Conservation (phyloP, 2,329 filamentous ascomycete species). For the Sclerotinia subarctica region DNA sequence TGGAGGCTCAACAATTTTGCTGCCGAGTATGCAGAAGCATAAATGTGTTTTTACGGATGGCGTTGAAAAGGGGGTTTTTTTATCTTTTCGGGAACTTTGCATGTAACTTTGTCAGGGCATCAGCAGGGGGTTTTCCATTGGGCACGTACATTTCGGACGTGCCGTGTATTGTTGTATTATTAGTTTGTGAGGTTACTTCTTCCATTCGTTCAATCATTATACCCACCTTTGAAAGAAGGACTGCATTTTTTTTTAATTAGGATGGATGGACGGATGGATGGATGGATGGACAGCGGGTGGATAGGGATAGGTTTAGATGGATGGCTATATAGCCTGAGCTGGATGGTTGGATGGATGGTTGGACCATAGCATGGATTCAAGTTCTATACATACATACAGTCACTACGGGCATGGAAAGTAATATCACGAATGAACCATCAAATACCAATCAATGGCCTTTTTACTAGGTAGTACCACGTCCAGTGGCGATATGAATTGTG, state of each 20-base stretch:
- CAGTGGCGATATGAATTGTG: not conserved
- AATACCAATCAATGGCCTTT: not conserved
- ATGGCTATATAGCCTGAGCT: not conserved
- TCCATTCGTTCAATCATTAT: slow-evolving; percentile 11
- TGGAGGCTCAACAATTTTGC: not conserved
- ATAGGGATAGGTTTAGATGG: slow-evolving; percentile 8
- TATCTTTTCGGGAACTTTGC: not conserved
- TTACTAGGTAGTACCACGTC: not conserved
- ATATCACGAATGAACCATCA: not conserved
- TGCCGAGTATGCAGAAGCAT: slow-evolving; percentile 7
- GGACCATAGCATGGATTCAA: slow-evolving; percentile 1
- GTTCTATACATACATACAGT: slow-evolving; percentile 14
- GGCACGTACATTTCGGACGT: not conserved
- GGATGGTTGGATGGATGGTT: not conserved
- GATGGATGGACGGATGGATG: not conserved
- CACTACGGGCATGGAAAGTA: slow-evolving; percentile 7
- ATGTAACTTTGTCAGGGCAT: slow-evolving; percentile 8
- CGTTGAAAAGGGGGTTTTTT: slow-evolving; percentile 18
- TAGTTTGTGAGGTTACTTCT: not conserved
- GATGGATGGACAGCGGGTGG: not conserved
- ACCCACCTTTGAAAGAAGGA: slow-evolving; percentile 12
- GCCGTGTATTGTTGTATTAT: slow-evolving; percentile 14
- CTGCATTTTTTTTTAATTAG: not conserved
- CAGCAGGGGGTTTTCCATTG: not conserved
- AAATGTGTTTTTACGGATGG: slow-evolving; percentile 13